Conservation (phyloP, 177 flowering plant genomes). For the Vitis hybrid region DNA sequence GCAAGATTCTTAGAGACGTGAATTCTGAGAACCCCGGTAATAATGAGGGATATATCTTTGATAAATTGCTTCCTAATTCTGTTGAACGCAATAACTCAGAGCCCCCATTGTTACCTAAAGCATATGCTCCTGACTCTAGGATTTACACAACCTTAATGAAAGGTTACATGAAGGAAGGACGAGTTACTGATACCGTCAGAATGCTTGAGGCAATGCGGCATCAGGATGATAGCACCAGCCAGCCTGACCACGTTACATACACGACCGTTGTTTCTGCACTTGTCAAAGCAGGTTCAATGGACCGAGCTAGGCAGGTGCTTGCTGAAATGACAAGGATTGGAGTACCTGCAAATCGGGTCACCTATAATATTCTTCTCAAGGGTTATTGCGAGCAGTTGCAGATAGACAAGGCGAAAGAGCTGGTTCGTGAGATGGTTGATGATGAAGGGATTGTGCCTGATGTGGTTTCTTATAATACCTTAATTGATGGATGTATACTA, state of each 20-base stretch:
- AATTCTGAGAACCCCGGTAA: conserved; percentile 20
- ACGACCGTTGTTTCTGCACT: conserved; percentile 89
- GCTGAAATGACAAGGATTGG: conserved; percentile 75
- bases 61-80: conserved; percentile 63
- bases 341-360: conserved; percentile 80
- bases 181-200: conserved; percentile 67
- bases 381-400: conserved; percentile 87
- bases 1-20: conserved; percentile 59
- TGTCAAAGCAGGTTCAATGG: conserved; percentile 79
- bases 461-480: conserved; percentile 87
- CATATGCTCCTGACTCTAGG: conserved; percentile 62
- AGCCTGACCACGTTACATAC: conserved; percentile 88
- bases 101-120: conserved; percentile 63
- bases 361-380: conserved; percentile 87
- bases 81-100: conserved; percentile 22
- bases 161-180: conserved; percentile 86
- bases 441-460: conserved; percentile 67
- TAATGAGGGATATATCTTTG: conserved; percentile 38
- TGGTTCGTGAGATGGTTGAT: conserved; percentile 66
- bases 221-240: conserved; percentile 63
- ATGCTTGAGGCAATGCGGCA: conserved; percentile 90
- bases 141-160: conserved; percentile 95
- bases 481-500: conserved; percentile 85
- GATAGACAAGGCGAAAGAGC: conserved; percentile 71
- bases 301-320: conserved; percentile 75